These are phyloP conservation scores for Umbelopsis ramanniana DNA, from an alignment of 192 early-diverging fungal species.

Conservation along the genomic window DNA sequence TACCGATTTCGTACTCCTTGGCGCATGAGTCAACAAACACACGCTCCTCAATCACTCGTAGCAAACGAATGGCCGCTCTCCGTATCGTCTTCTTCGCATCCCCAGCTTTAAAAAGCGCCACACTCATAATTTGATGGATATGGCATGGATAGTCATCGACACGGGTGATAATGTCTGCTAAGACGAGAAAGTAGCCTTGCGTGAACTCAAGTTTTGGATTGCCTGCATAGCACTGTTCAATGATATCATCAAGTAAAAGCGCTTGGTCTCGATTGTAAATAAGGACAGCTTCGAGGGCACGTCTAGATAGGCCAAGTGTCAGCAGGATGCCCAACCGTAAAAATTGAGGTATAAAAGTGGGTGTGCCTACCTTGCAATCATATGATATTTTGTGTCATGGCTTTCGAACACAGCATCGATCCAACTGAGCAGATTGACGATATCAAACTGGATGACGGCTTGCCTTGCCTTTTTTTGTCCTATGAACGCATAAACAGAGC, in stretches of 20 bases:
- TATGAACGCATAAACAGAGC: conserved; percentile 47
- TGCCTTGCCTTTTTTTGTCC: conserved; percentile 45
- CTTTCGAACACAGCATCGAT: conserved; percentile 68
- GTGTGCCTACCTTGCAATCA: conserved; percentile 55
- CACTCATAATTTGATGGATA: conserved; percentile 59
- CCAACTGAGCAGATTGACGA: conserved; percentile 59
- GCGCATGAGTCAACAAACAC: conserved; percentile 62
- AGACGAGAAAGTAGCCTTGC: conserved; percentile 74
- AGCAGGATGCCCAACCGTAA: background rate
- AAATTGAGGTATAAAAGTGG: background rate
- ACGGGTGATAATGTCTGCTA: conserved; percentile 70
- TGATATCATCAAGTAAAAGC: conserved; percentile 61
- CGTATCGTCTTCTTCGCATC: conserved; percentile 72
- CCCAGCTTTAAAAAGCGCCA: conserved; percentile 82
- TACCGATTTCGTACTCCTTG: conserved; percentile 71
- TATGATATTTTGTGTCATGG: conserved; percentile 53
- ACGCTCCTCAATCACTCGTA: conserved; percentile 72
- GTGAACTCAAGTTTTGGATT: conserved; percentile 64
- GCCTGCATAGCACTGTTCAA: conserved; percentile 76
- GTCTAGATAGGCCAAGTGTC: conserved; percentile 30
- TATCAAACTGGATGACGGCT: conserved; percentile 52
- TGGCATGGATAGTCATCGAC: conserved; percentile 69
- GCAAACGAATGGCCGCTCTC: conserved; percentile 68
- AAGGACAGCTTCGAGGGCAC: conserved; percentile 73
- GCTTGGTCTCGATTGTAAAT: conserved; percentile 60